Base-by-base conservation (phyloP, 495 filamentous ascomycete genomes). In the Hypoxylon fuscum region DNA sequence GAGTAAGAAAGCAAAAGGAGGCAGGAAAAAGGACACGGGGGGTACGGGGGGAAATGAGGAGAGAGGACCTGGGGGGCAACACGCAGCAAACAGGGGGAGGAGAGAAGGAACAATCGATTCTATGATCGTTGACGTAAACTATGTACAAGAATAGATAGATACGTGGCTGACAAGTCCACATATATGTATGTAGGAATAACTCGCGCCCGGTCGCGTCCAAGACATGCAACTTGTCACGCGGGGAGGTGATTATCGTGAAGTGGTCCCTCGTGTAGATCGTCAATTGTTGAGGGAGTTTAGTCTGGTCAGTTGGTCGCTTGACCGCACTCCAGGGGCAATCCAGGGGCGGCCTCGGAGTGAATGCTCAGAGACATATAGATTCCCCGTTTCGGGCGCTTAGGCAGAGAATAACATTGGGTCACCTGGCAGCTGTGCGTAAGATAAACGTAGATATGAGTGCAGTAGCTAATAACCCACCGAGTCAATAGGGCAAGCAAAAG, bases 111-210 rank as follows among this genome's bases (percentile, higher is more conserved):
- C 14, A n/a, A 42, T 25, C 38, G 18, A 56, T 41, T 31, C 22
- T 34, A 41, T 20, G 35, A 38, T 59, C 37, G 49, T 59, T 55
- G 61, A 65, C 55, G 49, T 65, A 59, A 35, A 56, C 51, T 38
- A 51, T 59, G 62, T 59, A 50, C 40, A 45, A 11, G 40, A 47
- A 34, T 9, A 37, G 37, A 15, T 20, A 21, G 41, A 65, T 65
- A 65, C 62, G 62, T 66, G 62, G 50, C 62, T 52, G 27, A 20
- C 18, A 12, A 59, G 62, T 52, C 55, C 51, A 60, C 32, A 55
- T 59, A 55, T 47, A 57, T 40, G 45, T 47, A 57, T 40, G 45
- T 53, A 55, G 48, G 44, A 59, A 42, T 52, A 60, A 55, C 37
- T 32, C 44, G 51, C 38, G 31, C 41, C 55, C 45, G 45, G 31